phyloP scores from a whole-genome alignment of 441 rosid genomes.

The Populus hybrid region DNA sequence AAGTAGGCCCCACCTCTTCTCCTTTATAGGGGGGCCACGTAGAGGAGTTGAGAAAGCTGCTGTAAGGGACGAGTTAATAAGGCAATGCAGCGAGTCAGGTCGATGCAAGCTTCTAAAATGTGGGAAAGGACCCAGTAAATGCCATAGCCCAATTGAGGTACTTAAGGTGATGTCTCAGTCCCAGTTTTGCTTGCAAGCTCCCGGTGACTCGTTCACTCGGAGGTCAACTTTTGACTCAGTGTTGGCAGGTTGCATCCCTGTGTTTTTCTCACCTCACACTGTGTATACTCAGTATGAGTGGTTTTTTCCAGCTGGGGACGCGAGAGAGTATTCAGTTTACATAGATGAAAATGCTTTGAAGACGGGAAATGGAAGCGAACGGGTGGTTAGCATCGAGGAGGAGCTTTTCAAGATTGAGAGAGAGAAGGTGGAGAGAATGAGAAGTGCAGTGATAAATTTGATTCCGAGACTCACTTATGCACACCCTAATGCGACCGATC shows the following conservation, averaged over 20 bases:
- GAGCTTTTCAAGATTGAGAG: conserved; percentile 29
- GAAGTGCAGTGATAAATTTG: conserved; percentile 30
- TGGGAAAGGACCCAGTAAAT: conserved; percentile 17
- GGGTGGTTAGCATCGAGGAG: conserved; percentile 24
- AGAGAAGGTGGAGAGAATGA: conserved; percentile 32
- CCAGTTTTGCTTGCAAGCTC: conserved; percentile 49
- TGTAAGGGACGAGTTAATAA: conserved; percentile 41
- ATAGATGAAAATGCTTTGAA: conserved; percentile 21
- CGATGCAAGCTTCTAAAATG: conserved; percentile 40
- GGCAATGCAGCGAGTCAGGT: conserved; percentile 41
- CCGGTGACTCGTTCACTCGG: conserved; percentile 53
- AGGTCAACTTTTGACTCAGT: conserved; percentile 51
- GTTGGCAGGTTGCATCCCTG: conserved; percentile 53
- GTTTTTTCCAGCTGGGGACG: conserved; percentile 34
- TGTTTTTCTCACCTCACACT: conserved; percentile 53
- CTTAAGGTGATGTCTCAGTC: conserved; percentile 35
- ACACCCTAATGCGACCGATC: conserved; percentile 42
- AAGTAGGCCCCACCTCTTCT: conserved; percentile 38
- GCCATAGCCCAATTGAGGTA: conserved; percentile 36
- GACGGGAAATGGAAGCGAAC: background rate
- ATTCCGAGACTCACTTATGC: conserved; percentile 47
- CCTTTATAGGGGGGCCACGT: conserved; percentile 52
- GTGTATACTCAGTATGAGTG: conserved; percentile 54
- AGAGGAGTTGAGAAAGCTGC: conserved; percentile 42
- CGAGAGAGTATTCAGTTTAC: conserved; percentile 38